phyloP scores from a whole-genome alignment of 2,329 filamentous ascomycete genomes.

The Claviceps spartinae region DNA sequence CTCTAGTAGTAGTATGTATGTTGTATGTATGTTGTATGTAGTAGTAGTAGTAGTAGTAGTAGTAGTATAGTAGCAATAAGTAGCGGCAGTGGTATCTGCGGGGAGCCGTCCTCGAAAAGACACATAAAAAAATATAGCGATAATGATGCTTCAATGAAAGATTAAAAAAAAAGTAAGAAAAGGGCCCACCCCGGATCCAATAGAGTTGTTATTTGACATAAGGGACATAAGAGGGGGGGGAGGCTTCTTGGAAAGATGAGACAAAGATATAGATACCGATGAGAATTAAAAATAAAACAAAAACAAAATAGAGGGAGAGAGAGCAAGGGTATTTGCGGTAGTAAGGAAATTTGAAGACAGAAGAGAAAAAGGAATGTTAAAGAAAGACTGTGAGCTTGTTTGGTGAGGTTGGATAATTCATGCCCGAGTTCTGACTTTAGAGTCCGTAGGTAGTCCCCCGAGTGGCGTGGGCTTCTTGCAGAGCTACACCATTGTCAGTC shows the following conservation, averaged over 20 bases:
- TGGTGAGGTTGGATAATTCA: no score
- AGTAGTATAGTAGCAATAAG: neutral
- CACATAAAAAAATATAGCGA: neutral
- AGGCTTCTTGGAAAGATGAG: neutral
- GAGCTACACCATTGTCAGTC: constrained; percentile 11
- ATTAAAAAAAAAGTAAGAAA: neutral
- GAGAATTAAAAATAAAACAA: neutral
- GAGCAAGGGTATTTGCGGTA: constrained; percentile 1
- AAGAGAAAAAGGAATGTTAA: neutral
- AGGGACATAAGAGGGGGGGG: no score
- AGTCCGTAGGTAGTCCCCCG: constrained; percentile 19
- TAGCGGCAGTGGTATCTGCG: neutral
- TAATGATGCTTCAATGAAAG: neutral
- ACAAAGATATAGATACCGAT: neutral
- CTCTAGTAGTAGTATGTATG: neutral
- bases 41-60: no score
- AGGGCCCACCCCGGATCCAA: no score
- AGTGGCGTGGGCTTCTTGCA: constrained; percentile 23
- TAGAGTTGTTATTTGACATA: no score
- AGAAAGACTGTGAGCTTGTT: neutral
- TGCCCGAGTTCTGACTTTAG: constrained; percentile 7
- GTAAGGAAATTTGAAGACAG: neutral
- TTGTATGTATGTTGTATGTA: no score
- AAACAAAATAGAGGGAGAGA: neutral
- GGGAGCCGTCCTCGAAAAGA: neutral